Evolutionary conservation across 495 filamentous ascomycete species (phyloP).

Genomic region (Trichocladium uniseriatum): DNA sequence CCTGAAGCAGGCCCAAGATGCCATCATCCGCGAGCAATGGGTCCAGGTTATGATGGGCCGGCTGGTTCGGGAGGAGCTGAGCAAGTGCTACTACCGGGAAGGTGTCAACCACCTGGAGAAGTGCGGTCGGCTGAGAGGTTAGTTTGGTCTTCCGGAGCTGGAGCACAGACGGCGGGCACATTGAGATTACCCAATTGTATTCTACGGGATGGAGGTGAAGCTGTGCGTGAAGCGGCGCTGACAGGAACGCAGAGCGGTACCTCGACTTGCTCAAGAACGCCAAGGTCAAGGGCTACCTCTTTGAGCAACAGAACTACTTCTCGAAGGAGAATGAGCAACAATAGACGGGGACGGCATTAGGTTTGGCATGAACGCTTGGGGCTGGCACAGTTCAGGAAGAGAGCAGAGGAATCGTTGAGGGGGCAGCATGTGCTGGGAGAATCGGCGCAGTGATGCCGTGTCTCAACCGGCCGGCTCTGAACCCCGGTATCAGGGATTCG

Average conservation of each 20-base stretch:
- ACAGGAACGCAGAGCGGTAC: conserved; percentile 63
- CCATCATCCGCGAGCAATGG: conserved; percentile 95
- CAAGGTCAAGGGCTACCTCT: conserved; percentile 80
- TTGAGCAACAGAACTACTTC: conserved; percentile 84
- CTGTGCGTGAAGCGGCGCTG: background rate
- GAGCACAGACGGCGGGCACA: background rate
- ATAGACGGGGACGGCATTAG: background rate
- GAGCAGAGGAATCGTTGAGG: background rate
- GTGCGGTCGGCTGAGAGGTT: conserved; percentile 84
- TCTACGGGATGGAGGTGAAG: background rate
- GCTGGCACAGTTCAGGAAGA: background rate
- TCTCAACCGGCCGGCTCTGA: background rate
- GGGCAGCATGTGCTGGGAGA: background rate
- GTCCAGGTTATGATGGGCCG: conserved; percentile 95
- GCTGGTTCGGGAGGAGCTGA: conserved; percentile 84
- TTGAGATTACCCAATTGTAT: no score
- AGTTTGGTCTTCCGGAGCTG: conserved; percentile 25
- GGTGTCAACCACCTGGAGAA: conserved; percentile 98
- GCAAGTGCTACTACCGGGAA: conserved; percentile 90
- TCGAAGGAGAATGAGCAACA: conserved; percentile 34
- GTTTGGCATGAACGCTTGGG: background rate
- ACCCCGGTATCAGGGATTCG: background rate
- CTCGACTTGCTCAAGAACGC: conserved; percentile 77
- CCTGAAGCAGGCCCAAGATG: conserved; percentile 88
- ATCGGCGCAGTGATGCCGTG: background rate